Percentiles rank a stretch among this genome's conserved stretches.
Evolutionary conservation across 164 flowering plant genomes (phyloP).

Genomic region (Magnolia kwangsiensis): DNA sequence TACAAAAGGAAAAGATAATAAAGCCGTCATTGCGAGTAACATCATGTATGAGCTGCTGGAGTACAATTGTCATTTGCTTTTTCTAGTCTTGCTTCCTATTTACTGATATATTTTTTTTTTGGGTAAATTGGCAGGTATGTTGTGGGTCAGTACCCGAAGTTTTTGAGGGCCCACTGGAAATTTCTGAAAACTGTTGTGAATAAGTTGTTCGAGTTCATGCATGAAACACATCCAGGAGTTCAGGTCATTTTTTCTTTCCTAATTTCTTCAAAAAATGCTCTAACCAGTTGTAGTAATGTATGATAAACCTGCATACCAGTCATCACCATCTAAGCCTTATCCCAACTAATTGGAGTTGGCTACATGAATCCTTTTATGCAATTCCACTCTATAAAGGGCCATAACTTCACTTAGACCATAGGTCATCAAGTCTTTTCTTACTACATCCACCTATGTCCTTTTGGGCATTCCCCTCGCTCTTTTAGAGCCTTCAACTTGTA

Average conservation of each 20-base stretch:
- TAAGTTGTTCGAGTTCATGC: slow-evolving; percentile 98
- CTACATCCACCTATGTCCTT: no score
- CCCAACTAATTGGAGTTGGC: no score
- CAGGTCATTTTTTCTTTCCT: slow-evolving; percentile 54
- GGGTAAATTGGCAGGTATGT: slow-evolving; percentile 69
- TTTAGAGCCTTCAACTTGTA: no score
- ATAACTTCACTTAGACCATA: no score
- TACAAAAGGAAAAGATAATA: slow-evolving; percentile 96
- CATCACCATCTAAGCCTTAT: no score
- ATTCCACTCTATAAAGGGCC: no score
- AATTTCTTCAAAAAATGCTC: no score
- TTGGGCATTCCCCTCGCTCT: no score
- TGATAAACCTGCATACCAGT: no score
- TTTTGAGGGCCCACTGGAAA: slow-evolving; percentile 98
- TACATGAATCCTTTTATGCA: no score
- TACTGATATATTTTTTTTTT: background rate
- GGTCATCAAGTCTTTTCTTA: no score
- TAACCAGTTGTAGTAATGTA: no score
- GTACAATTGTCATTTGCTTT: background rate
- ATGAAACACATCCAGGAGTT: slow-evolving; percentile 98
- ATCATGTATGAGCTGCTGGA: slow-evolving; percentile 62
- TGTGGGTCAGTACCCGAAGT: slow-evolving; percentile 95
- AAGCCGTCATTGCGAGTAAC: slow-evolving; percentile 98
- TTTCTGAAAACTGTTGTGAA: slow-evolving; percentile 98
- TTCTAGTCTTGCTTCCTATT: background rate